A percentile compares a stretch with the other conserved stretches of the same genome.
Conservation (phyloP, 1,139 yeast species). For the Wickerhamiella pararugosa region DNA sequence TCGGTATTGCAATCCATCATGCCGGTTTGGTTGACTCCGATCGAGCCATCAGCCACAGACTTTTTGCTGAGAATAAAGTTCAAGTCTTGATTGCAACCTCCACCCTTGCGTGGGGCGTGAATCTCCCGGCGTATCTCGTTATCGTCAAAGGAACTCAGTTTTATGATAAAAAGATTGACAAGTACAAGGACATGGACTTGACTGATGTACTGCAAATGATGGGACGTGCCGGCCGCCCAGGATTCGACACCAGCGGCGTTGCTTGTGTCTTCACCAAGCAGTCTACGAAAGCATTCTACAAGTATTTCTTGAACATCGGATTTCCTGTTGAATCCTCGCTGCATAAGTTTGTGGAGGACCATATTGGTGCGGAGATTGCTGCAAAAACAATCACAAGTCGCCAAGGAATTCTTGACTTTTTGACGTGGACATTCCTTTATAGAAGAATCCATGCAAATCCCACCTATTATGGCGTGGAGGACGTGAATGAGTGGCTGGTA, state of each 20-base stretch:
- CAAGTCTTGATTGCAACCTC: constrained; percentile 90
- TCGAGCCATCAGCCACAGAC: constrained; percentile 69
- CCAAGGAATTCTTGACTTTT: constrained; percentile 83
- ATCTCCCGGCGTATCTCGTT: constrained; percentile 87
- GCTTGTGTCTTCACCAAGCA: constrained; percentile 92
- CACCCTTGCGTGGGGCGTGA: constrained; percentile 96
- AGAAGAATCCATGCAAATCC: constrained; percentile 94
- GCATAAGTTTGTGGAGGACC: constrained; percentile 85
- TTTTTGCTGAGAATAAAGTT: constrained; percentile 72
- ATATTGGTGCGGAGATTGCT: constrained; percentile 90
- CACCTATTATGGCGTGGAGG: constrained; percentile 76
- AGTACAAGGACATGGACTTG: constrained; percentile 73
- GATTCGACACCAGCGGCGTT: constrained; percentile 87
- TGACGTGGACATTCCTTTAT: constrained; percentile 89
- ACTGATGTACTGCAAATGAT: constrained; percentile 86
- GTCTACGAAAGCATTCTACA: constrained; percentile 79
- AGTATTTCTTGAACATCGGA: constrained; percentile 86
- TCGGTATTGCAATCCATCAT: constrained; percentile 95
- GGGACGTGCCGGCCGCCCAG: constrained; percentile 96
- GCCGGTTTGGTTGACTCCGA: constrained; percentile 93
- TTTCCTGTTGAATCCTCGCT: constrained; percentile 95
- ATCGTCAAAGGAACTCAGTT: constrained; percentile 88
- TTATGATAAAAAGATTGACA: constrained; percentile 69
- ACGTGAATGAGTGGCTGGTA: constrained; percentile 51
- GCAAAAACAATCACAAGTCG: constrained; percentile 70